These are phyloP conservation scores for Phytophthora crassamura DNA, from an alignment of 352 stramenopile genomes.

Conservation along the genomic window DNA sequence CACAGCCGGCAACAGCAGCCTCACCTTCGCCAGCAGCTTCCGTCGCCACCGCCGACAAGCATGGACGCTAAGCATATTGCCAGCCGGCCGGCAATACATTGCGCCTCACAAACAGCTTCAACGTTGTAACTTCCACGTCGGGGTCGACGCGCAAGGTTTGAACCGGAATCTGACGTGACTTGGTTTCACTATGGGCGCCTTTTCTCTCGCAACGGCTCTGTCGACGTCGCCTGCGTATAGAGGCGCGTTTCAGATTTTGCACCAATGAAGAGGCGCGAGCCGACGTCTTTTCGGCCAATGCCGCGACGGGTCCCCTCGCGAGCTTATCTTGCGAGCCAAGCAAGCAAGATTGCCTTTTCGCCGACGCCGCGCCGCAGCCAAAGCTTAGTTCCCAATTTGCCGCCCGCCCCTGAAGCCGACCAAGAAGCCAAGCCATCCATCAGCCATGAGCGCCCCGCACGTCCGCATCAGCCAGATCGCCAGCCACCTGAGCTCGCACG, in stretches of 20 bases:
- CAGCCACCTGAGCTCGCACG: slow-evolving; percentile 69
- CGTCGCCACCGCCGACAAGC: no score
- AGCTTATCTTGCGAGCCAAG: slow-evolving; percentile 25
- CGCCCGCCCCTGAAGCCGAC: slow-evolving; percentile 34
- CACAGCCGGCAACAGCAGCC: no score
- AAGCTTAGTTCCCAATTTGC: slow-evolving; percentile 58
- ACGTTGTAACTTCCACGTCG: slow-evolving; percentile 42
- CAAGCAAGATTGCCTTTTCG: slow-evolving; percentile 16
- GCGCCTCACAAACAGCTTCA: slow-evolving; percentile 13
- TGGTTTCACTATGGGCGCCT: slow-evolving; percentile 16
- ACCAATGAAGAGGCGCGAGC: slow-evolving; percentile 11
- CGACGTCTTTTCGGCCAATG: slow-evolving; percentile 26
- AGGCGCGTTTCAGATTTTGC: slow-evolving; percentile 28
- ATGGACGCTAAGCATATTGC: no score
- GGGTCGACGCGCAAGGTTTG: slow-evolving; percentile 32
- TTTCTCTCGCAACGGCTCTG: slow-evolving; percentile 43
- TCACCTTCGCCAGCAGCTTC: no score
- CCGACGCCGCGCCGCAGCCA: not conserved
- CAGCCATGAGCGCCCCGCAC: slow-evolving; percentile 66
- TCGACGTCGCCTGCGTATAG: slow-evolving; percentile 67
- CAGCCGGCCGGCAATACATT: no score
- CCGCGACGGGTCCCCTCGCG: slow-evolving; percentile 19
- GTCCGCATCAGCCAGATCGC: slow-evolving; percentile 76
- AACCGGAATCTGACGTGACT: slow-evolving; percentile 23
- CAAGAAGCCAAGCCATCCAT: not conserved